phyloP scores from a whole-genome alignment of 768 basidiomycete genomes.

The Mycena maculata region DNA sequence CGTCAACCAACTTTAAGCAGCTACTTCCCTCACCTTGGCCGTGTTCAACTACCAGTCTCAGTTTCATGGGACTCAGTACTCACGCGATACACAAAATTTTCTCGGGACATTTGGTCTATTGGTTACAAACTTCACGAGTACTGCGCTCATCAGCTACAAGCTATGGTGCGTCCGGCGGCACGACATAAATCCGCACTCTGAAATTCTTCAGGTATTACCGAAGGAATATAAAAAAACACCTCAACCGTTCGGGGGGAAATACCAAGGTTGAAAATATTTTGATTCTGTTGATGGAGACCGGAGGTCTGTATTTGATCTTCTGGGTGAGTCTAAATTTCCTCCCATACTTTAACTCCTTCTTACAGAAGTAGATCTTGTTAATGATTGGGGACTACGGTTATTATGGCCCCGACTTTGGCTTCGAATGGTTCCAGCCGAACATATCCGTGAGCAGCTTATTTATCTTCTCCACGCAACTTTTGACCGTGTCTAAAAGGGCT shows the following conservation, averaged over 20 bases:
- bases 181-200: background rate
- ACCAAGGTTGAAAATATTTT: conserved; percentile 30
- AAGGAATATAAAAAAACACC: conserved; percentile 29
- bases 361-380: conserved; percentile 15
- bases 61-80: conserved; percentile 20
- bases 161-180: conserved; percentile 20
- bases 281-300: conserved; percentile 35
- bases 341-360: background rate
- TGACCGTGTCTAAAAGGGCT: conserved; percentile 13
- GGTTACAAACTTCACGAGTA: conserved; percentile 31
- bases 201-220: conserved; percentile 31
- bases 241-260: conserved; percentile 7
- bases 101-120: conserved; percentile 32
- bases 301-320: conserved; percentile 30
- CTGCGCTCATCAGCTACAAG: conserved; percentile 31
- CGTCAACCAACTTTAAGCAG: background rate
- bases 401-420: conserved; percentile 27
- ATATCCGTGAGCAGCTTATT: conserved; percentile 17
- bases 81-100: conserved; percentile 12
- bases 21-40: conserved; percentile 25
- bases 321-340: conserved; percentile 23
- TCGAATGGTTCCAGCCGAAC: conserved; percentile 35
- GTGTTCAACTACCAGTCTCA: conserved; percentile 31
- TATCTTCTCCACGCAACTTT: background rate
- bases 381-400: conserved; percentile 33